Conservation (phyloP, 164 flowering plant species). For the Malania oleifera region DNA sequence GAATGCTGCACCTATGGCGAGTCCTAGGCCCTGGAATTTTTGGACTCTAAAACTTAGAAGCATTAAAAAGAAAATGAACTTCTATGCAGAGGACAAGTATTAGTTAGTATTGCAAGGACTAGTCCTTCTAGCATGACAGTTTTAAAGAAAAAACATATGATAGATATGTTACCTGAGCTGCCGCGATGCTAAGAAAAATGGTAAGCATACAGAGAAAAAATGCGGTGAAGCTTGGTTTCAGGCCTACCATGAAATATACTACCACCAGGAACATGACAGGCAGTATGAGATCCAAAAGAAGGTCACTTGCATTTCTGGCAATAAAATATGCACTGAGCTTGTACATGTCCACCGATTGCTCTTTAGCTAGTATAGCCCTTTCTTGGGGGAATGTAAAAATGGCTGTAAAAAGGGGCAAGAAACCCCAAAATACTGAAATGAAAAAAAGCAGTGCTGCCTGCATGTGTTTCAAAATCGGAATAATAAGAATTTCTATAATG, state of each 20-base stretch:
- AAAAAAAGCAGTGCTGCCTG: slow-evolving; percentile 33
- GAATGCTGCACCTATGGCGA: slow-evolving; percentile 30
- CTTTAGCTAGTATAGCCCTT: slow-evolving; percentile 32
- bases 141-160: neutral
- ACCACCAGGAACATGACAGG: slow-evolving; percentile 24
- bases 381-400: slow-evolving; percentile 41
- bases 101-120: neutral
- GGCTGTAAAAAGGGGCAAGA: slow-evolving; percentile 30
- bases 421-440: slow-evolving; percentile 34
- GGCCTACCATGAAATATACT: slow-evolving; percentile 31
- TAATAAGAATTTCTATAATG: neutral
- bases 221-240: slow-evolving; percentile 14
- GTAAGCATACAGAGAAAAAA: slow-evolving; percentile 25
- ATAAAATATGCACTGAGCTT: slow-evolving; percentile 27
- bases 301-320: slow-evolving; percentile 26
- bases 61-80: no score
- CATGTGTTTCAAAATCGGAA: slow-evolving; percentile 4
- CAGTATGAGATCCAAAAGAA: slow-evolving; percentile 29
- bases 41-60: neutral
- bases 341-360: slow-evolving; percentile 33
- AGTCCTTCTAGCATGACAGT: neutral
- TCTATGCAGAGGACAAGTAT: no score
- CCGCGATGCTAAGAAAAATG: slow-evolving; percentile 25
- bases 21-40: slow-evolving; percentile 28
- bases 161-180: slow-evolving; percentile 21